Conservation (phyloP, 2,329 filamentous ascomycete genomes). For the Coniochaeta hoffmannii region DNA sequence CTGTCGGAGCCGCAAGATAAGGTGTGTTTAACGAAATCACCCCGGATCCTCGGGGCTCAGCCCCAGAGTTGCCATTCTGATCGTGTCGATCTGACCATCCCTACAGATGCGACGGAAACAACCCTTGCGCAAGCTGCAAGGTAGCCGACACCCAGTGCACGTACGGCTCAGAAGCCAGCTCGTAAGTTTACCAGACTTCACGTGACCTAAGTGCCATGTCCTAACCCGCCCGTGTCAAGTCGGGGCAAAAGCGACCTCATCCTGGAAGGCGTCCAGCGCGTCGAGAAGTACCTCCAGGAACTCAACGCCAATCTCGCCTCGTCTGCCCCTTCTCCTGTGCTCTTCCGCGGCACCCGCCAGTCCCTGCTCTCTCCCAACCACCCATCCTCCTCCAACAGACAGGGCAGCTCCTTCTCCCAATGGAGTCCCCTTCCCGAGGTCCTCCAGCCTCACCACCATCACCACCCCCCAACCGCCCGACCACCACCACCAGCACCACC, state of each 20-base stretch:
- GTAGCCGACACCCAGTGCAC: conserved; percentile 29
- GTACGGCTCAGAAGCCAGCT: conserved; percentile 34
- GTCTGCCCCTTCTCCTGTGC: conserved; percentile 8
- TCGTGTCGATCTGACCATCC: conserved; percentile 3
- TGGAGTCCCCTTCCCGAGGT: conserved; percentile 9
- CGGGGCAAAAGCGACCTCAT: conserved; percentile 45
- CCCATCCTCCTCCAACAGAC: not conserved
- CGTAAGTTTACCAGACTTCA: conserved; percentile 22
- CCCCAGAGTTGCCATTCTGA: not conserved
- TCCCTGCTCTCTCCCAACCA: conserved; percentile 5
- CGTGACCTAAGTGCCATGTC: not conserved
- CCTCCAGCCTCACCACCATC: not conserved
- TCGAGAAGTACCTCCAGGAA: conserved; percentile 38
- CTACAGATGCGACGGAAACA: conserved; percentile 37
- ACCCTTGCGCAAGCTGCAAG: conserved; percentile 33
- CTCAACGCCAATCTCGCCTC: conserved; percentile 31
- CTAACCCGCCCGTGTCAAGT: conserved; percentile 16
- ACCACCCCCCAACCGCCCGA: conserved; percentile 9
- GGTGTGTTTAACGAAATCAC: conserved; percentile 19
- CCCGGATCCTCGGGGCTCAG: not conserved
- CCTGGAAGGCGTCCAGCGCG: conserved; percentile 39
- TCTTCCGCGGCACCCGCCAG: not conserved
- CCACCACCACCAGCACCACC: conserved; percentile 14
- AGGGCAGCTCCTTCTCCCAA: conserved; percentile 13
- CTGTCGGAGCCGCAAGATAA: conserved; percentile 39